phyloP scores from a whole-genome alignment of 1,139 yeast genomes.

The Suhomyces anneliseae region DNA sequence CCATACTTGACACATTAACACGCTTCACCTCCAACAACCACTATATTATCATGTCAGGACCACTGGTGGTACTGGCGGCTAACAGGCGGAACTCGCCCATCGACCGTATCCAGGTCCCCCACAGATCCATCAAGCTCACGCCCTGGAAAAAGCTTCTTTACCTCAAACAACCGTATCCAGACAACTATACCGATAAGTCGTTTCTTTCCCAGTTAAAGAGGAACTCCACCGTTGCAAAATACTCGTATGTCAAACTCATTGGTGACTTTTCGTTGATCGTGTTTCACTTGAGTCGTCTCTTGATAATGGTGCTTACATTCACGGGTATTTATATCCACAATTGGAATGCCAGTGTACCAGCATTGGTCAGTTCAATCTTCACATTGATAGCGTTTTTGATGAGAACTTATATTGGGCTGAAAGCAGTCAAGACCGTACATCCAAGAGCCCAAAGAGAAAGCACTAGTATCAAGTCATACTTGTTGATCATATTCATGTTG shows the following conservation, averaged over 20 bases:
- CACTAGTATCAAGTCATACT: slow-evolving; percentile 55
- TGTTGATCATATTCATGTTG: slow-evolving; percentile 66
- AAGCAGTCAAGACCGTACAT: slow-evolving; percentile 13
- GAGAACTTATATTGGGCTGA: slow-evolving; percentile 11
- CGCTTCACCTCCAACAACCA: neutral
- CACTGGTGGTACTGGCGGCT: neutral
- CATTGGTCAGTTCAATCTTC: slow-evolving; percentile 26
- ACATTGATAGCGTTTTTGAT: slow-evolving; percentile 27
- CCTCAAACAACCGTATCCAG: slow-evolving; percentile 85
- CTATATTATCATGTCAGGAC: neutral
- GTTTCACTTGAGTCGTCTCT: slow-evolving; percentile 61
- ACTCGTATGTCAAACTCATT: slow-evolving; percentile 61
- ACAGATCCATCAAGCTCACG: slow-evolving; percentile 7
- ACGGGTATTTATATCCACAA: slow-evolving; percentile 50
- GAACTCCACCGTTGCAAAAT: slow-evolving; percentile 70
- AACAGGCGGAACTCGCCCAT: neutral
- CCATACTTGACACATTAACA: neutral
- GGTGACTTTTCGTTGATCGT: slow-evolving; percentile 71
- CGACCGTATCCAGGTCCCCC: neutral
- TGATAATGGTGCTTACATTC: slow-evolving; percentile 63
- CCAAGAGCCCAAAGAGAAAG: slow-evolving; percentile 11
- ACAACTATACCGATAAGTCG: slow-evolving; percentile 81
- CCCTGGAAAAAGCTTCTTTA: slow-evolving; percentile 88
- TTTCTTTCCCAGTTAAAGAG: slow-evolving; percentile 77
- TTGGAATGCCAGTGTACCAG: slow-evolving; percentile 47